phyloP scores from a whole-genome alignment of 148 eudicot species.

The Limonium bicolor region DNA sequence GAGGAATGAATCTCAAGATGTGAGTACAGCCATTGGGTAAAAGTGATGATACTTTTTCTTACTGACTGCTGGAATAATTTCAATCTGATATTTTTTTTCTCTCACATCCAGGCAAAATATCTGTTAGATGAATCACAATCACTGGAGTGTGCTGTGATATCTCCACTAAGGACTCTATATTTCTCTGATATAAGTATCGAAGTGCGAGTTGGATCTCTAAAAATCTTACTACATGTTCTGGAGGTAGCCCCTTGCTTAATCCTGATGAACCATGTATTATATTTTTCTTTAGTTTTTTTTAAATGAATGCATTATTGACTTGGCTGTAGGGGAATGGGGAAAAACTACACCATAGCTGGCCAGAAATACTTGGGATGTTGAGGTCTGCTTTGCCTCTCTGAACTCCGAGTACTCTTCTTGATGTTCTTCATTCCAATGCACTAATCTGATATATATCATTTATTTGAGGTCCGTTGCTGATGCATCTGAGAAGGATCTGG shows the following conservation, averaged over 20 bases:
- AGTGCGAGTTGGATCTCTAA: slow-evolving; percentile 76
- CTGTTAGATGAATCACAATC: slow-evolving; percentile 32
- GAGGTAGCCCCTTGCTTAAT: slow-evolving; percentile 68
- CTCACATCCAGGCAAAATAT: slow-evolving; percentile 22
- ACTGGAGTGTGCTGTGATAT: slow-evolving; percentile 76
- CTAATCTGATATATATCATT: neutral
- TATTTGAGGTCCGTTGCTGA: slow-evolving; percentile 67
- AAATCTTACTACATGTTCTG: slow-evolving; percentile 87
- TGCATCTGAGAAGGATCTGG: slow-evolving; percentile 82
- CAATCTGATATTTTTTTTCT: neutral
- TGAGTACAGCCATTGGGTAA: slow-evolving; percentile 13
- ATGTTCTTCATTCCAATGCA: neutral
- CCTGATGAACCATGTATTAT: no score
- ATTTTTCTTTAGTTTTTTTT: no score
- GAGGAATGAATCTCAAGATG: slow-evolving; percentile 27
- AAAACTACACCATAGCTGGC: slow-evolving; percentile 84
- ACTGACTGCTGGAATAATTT: neutral
- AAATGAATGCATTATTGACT: slow-evolving; percentile 8
- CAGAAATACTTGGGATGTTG: slow-evolving; percentile 80
- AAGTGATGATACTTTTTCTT: neutral
- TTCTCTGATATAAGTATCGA: slow-evolving; percentile 56
- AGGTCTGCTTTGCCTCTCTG: slow-evolving; percentile 27
- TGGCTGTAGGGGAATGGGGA: slow-evolving; percentile 77
- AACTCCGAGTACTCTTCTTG: neutral
- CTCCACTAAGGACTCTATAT: slow-evolving; percentile 71